Evolutionary conservation across 2,329 filamentous ascomycete genomes (phyloP), one percentile per base, ranked within the genome.

Genomic region (Trichoderma atroviride): DNA sequence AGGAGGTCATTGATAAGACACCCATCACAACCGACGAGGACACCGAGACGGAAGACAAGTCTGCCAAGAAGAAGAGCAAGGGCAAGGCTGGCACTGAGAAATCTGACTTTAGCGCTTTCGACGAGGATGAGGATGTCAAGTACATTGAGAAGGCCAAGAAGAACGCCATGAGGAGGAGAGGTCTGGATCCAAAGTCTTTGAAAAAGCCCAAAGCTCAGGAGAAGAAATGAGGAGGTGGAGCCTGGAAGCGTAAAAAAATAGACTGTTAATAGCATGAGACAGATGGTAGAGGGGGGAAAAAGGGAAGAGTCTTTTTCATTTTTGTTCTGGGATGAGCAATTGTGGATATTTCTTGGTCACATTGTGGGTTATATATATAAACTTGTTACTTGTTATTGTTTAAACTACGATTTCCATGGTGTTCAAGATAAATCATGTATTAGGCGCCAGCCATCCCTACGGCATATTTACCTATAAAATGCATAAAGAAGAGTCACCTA

Each of bases 141-240:
- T 90, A 91, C 77, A 93, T 94, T 55, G 86, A 91, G 75, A 88
- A 88, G 74, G 91, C 89, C n/a, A 89, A 90, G 83, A 87, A 88
- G 73, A 93, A 91, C 75, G 87, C 89, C 70, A 87, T 94, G 84
- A 88, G 91, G 74, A 88, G 88, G 75, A 90, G 91, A 77, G 92
- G 92, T 70, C 80, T 94, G 65, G 89, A 94, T 78, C 92, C 92
- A 1, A 89, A 87, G 53, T 55, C 69, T 50, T 60, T 70, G 76
- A 88, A 70, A 13, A 50, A 50, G 47, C 47, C 47, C 9, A 50
- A 50, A 16, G 11, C 47, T 50, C 37, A 69, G 59, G 43, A 33
- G 47, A 67, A 70, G 62, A 70, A 70, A 55, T 68, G 27, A 50
- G 19, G 27, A 50, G 19, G 37, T 14, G 16, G 55, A 24, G 19